Percentiles rank a stretch among this genome's conserved stretches.
Evolutionary conservation across 352 stramenopile species (phyloP).

Genomic region (Pythium coloratum): DNA sequence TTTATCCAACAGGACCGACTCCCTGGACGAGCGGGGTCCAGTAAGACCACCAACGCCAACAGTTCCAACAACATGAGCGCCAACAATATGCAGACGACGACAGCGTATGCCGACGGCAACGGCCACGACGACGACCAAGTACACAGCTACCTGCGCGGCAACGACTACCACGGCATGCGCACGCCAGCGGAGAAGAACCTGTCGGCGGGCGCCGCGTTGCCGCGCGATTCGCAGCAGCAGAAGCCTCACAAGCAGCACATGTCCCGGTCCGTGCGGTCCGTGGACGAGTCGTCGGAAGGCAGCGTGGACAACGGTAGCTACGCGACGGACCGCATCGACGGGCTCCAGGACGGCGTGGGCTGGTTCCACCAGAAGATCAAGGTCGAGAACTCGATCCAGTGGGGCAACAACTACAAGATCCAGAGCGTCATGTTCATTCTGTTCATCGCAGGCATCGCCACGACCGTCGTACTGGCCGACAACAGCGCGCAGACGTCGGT

Average conservation of each 20-base stretch:
- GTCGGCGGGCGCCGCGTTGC: conserved; percentile 16
- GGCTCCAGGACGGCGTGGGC: conserved; percentile 54
- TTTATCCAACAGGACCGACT: conserved; percentile 26
- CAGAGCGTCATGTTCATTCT: conserved; percentile 76
- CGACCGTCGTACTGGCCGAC: conserved; percentile 62
- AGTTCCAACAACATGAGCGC: background rate
- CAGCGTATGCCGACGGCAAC: background rate
- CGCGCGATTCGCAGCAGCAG: conserved; percentile 25
- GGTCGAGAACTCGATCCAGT: conserved; percentile 81
- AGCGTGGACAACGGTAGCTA: conserved; percentile 77
- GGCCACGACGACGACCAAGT: background rate
- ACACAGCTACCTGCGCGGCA: background rate
- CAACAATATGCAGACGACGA: conserved; percentile 5
- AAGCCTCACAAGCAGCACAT: conserved; percentile 7
- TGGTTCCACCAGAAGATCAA: conserved; percentile 90
- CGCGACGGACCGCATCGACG: conserved; percentile 60
- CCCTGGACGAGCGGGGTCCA: background rate
- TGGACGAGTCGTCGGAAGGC: conserved; percentile 76
- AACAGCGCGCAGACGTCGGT: conserved; percentile 60
- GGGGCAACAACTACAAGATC: conserved; percentile 90
- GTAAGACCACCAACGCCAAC: conserved; percentile 1
- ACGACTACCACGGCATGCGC: conserved; percentile 23
- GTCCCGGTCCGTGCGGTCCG: conserved; percentile 34
- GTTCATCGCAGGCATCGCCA: conserved; percentile 53
- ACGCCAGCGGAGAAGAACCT: conserved; percentile 24